These are phyloP conservation scores for Kondoa malvinella DNA, from an alignment of 768 basidiomycete genomes.

Conservation along the genomic window DNA sequence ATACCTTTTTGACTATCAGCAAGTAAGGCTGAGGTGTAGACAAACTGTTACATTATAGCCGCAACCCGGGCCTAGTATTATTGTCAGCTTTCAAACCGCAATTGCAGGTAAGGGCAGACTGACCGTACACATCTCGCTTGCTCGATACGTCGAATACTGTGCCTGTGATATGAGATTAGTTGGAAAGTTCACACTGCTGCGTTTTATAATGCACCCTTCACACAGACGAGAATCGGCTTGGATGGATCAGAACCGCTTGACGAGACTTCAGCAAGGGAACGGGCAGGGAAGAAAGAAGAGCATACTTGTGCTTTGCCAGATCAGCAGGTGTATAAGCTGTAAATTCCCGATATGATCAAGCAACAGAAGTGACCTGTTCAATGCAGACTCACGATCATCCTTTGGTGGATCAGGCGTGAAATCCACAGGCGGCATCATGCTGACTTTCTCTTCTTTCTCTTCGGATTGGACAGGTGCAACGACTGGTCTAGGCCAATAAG, in stretches of 20 bases:
- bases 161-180: conserved; percentile 38
- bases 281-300: too few species aligned
- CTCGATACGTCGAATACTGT: conserved; percentile 74
- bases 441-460: not conserved
- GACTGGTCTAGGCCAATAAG: not conserved
- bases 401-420: not conserved
- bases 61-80: conserved; percentile 35
- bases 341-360: not conserved
- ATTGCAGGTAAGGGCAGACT: not conserved
- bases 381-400: not conserved
- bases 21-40: too few species aligned
- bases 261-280: not conserved
- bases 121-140: conserved; percentile 76
- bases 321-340: not conserved
- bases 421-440: not conserved
- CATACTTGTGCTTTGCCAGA: not conserved
- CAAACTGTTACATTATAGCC: conserved; percentile 29
- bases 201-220: not conserved
- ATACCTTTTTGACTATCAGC: conserved; percentile 39
- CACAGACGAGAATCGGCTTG: not conserved
- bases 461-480: not conserved
- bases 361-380: not conserved
- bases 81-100: not conserved
- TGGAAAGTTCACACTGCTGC: not conserved
- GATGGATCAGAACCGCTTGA: not conserved